Base-by-base conservation (phyloP, 1,284 basidiomycete species). In the Volvariella surrecta region DNA sequence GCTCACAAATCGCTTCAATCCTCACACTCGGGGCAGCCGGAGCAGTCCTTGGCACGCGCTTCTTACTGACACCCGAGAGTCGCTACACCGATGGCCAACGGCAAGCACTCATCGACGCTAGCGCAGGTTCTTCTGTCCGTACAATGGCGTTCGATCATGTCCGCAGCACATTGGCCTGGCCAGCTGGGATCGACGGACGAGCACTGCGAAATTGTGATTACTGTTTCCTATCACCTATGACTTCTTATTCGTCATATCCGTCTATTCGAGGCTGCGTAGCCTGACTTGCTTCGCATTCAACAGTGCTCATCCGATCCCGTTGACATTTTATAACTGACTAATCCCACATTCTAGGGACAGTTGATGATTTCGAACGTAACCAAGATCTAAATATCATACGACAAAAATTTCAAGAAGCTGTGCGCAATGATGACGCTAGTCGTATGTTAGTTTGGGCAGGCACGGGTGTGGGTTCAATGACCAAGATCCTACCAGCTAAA, bases 371-470 rank as follows among this genome's bases (percentile, higher is more conserved):
- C 48, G 76, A 82, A 19, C 59, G 54, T 7, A 78, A 79, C 2
- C 60, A 68, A 15, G 62, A 72, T 45, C 52, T 77, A 15, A 55
- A 66, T 22, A 58, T 54, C 16, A 55, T 82, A 32, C 67, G 66
- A 46, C 55, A 56, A 32, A 71, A 66, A 48, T 74, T 73, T 48
- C 51, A 51, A 30, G 66, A 71, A 46, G 79, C 65, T 3, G 54
- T 61, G 16, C 58, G 60, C 46, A 57, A 59, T 18, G 66, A 63
- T 28, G 71, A 85, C 53, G 57, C 65, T 6, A 59, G 64, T 47
- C 67, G 77, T 45, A 69, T 74, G 49, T 58, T 85, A 13, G 65
- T 77, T n/a, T 87, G 84, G 83, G 73, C 79, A 16, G 85, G 86
- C 16, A 68, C 73, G 42, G 76, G 81, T 28, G 73, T 84, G 42